These are phyloP conservation scores for Yamadazyma taylorii DNA, from an alignment of 1,139 yeast species.

Conservation along the genomic window DNA sequence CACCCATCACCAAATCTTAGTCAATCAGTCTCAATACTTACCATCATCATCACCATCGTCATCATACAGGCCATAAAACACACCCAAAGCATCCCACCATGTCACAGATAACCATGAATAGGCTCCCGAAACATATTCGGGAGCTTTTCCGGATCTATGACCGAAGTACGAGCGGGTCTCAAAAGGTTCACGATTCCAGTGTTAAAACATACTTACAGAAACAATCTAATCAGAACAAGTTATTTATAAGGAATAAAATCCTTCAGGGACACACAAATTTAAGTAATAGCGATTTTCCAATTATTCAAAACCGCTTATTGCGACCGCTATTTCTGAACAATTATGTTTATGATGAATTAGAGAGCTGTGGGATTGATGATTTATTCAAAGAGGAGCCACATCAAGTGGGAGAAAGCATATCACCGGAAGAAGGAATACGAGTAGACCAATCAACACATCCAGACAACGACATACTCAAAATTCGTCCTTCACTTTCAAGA, in stretches of 20 bases:
- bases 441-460: too few relatives aligned
- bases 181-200: slow-evolving; percentile 1
- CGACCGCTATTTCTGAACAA: slow-evolving; percentile 8
- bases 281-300: slow-evolving; percentile 7
- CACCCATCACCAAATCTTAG: too few relatives aligned
- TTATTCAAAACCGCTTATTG: slow-evolving; percentile 6
- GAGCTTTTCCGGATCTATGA: slow-evolving; percentile 10
- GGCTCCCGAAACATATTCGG: slow-evolving; percentile 11
- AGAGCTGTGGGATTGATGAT: slow-evolving; percentile 7
- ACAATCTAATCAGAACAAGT: background rate
- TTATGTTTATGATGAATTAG: slow-evolving; percentile 8
- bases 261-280: slow-evolving; percentile 1
- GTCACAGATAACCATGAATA: slow-evolving; percentile 12
- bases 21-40: too few relatives aligned
- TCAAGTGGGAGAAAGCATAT: too few relatives aligned
- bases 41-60: too few relatives aligned
- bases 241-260: slow-evolving; percentile 7
- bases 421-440: too few relatives aligned
- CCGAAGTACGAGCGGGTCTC: background rate
- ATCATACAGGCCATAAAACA: too few relatives aligned
- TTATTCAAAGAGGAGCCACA: slow-evolving; percentile 10
- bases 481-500: background rate
- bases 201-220: slow-evolving; percentile 3
- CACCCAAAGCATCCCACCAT: too few relatives aligned
- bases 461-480: too few relatives aligned